These are phyloP conservation scores for Pythium monospermum DNA, from an alignment of 352 stramenopile genomes.

Conservation along the genomic window DNA sequence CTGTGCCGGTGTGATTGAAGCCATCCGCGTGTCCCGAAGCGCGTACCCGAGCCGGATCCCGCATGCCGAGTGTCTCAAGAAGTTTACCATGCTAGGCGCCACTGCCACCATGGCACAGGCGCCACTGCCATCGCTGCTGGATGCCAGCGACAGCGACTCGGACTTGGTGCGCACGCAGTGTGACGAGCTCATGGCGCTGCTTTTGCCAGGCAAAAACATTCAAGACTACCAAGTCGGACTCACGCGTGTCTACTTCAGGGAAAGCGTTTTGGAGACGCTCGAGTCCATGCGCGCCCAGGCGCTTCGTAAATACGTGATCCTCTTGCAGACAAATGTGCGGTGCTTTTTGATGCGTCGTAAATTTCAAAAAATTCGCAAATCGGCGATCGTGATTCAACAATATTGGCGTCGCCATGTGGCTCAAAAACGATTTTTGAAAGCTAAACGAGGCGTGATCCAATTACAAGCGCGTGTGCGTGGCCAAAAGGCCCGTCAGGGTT, in stretches of 20 bases:
- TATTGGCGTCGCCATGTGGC: conserved; percentile 71
- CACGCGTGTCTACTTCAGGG: conserved; percentile 82
- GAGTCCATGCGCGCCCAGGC: conserved; percentile 69
- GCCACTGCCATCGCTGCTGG: conserved; percentile 22
- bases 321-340: conserved; percentile 69
- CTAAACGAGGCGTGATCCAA: conserved; percentile 45
- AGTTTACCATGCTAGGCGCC: conserved; percentile 49
- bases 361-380: conserved; percentile 41
- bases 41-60: conserved; percentile 79
- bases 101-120: conserved; percentile 17
- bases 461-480: conserved; percentile 65
- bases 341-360: conserved; percentile 53
- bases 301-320: conserved; percentile 69
- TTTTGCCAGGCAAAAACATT: conserved; percentile 68
- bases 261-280: conserved; percentile 74
- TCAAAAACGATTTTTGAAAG: conserved; percentile 43
- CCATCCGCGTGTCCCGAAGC: conserved; percentile 82
- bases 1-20: conserved; percentile 83
- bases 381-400: conserved; percentile 59
- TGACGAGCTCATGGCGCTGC: conserved; percentile 59
- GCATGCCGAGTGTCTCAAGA: conserved; percentile 76
- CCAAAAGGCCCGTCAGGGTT: conserved; percentile 51
- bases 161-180: conserved; percentile 53
- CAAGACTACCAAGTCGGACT: conserved; percentile 84
- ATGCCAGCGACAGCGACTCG: conserved; percentile 35